phyloP scores from a whole-genome alignment of 805 yeast species.

The Wickerhamia fluorescens region DNA sequence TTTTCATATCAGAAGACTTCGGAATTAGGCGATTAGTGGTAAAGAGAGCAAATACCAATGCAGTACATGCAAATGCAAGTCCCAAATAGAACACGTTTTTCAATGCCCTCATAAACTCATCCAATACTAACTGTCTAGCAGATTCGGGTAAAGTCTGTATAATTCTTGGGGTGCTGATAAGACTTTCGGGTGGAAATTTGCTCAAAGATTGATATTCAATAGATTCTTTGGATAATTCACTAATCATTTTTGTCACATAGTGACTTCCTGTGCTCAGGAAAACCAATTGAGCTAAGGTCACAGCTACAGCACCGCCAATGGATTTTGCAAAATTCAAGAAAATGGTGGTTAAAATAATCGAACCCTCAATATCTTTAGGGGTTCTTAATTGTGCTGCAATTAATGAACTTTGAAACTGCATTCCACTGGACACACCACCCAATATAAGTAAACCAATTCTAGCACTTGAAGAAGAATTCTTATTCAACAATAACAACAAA shows the following conservation, averaged over 20 bases:
- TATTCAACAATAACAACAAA: constrained; percentile 19
- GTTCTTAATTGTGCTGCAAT: constrained; percentile 32
- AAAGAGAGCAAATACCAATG: constrained; percentile 26
- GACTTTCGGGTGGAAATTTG: constrained; percentile 7
- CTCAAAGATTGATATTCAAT: constrained; percentile 10
- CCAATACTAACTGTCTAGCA: constrained; percentile 15
- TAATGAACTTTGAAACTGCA: constrained; percentile 30
- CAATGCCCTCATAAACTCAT: constrained; percentile 28
- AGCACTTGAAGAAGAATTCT: constrained; percentile 13
- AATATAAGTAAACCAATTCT: constrained; percentile 29
- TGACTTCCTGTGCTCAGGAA: constrained; percentile 14
- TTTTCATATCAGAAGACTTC: constrained; percentile 6
- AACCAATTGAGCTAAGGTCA: constrained; percentile 26
- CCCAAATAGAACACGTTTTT: constrained; percentile 28
- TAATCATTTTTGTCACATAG: constrained; percentile 12
- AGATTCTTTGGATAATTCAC: constrained; percentile 5
- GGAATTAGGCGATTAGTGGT: constrained; percentile 40
- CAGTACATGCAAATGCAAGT: constrained; percentile 27
- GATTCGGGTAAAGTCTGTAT: constrained; percentile 19
- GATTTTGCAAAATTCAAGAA: constrained; percentile 27
- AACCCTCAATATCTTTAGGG: constrained; percentile 28
- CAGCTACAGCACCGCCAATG: constrained; percentile 26
- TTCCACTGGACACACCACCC: constrained; percentile 28
- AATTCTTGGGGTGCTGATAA: constrained; percentile 20
- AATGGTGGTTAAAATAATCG: constrained; percentile 28